Conservation (phyloP, 2,329 filamentous ascomycete genomes). For the Venturia oleaginea region DNA sequence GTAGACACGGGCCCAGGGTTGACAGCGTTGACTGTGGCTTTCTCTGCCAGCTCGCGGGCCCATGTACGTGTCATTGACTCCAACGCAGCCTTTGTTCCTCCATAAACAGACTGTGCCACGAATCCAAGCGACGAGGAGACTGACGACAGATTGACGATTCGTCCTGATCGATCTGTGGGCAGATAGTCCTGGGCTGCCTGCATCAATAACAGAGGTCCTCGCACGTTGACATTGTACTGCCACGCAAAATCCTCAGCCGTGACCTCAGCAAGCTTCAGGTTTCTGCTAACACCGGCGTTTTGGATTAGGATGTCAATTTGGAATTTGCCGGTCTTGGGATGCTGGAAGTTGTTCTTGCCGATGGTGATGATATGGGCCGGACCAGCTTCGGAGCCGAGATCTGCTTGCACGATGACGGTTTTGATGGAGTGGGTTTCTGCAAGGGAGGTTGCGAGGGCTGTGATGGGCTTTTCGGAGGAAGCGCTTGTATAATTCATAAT, state of each 20-base stretch:
- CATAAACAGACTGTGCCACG: slow-evolving; percentile 51
- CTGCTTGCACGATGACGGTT: slow-evolving; percentile 58
- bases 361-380: slow-evolving; percentile 51
- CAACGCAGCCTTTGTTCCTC: slow-evolving; percentile 57
- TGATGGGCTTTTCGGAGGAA: slow-evolving; percentile 44
- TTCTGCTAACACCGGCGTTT: slow-evolving; percentile 65
- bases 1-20: slow-evolving; percentile 58
- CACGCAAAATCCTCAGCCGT: slow-evolving; percentile 56
- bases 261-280: slow-evolving; percentile 56
- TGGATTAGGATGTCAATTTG: slow-evolving; percentile 79
- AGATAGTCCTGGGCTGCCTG: slow-evolving; percentile 65
- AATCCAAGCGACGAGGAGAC: slow-evolving; percentile 52
- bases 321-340: slow-evolving; percentile 46
- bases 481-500: slow-evolving; percentile 64
- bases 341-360: slow-evolving; percentile 49
- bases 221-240: slow-evolving; percentile 72
- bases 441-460: slow-evolving; percentile 48
- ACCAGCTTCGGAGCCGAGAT: slow-evolving; percentile 55
- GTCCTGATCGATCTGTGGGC: slow-evolving; percentile 56
- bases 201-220: slow-evolving; percentile 68
- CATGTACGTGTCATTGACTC: slow-evolving; percentile 63
- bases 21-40: slow-evolving; percentile 55
- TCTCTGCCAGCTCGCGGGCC: slow-evolving; percentile 52
- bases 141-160: slow-evolving; percentile 54
- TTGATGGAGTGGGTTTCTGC: slow-evolving; percentile 48